Base-by-base conservation (phyloP, 2,329 filamentous ascomycete genomes). In the Eurotiales sp. region DNA sequence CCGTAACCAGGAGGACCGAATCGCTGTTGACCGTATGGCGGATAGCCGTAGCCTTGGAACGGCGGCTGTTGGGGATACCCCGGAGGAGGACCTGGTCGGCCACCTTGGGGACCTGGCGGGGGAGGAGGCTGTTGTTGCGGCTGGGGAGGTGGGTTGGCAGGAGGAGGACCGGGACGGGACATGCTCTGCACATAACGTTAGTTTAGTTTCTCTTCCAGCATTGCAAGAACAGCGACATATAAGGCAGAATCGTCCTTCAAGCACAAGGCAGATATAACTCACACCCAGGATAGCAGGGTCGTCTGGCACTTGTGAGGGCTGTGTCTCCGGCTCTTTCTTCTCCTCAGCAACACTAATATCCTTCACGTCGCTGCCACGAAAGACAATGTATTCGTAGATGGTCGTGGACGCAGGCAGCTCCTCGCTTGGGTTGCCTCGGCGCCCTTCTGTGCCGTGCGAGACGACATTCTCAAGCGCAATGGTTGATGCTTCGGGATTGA, bases 301-400 rank as follows among this genome's bases (percentile, higher is more conserved):
- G 74, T 96, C 88, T 7, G 91, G 91, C 64, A 96, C 83, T 58
- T 85, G 83, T 47, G 87, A 86, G 54, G 86, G 85, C 63, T 86
- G 84, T 58, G 85, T 85, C 66, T 90, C 85, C 62, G 83, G 82
- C 57, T 83, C 76, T 61, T 84, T 82, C 36, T 87, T 83, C 41
- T 85, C 82, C 62, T 96, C 87, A 65, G 96, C 91, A 64, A 99
- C 92, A 63, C 90, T 88, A 64, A 99, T 80, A 71, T 99, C 93
- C 75, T 99, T 99, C 67, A 99, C 93, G 77, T 99, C 93, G 71
- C 90, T 96, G 62, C 93, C 93, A 55, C 92, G 87, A 73, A 99
- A 99, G 58, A 99, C 90, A 66, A 99, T 97, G 76, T 96, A 97
- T 69, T 97, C 93, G 77, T 96, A 99, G 65, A 96, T 82, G 68